phyloP scores from a whole-genome alignment of 192 early-diverging fungal genomes.

The Linnemannia elongata region DNA sequence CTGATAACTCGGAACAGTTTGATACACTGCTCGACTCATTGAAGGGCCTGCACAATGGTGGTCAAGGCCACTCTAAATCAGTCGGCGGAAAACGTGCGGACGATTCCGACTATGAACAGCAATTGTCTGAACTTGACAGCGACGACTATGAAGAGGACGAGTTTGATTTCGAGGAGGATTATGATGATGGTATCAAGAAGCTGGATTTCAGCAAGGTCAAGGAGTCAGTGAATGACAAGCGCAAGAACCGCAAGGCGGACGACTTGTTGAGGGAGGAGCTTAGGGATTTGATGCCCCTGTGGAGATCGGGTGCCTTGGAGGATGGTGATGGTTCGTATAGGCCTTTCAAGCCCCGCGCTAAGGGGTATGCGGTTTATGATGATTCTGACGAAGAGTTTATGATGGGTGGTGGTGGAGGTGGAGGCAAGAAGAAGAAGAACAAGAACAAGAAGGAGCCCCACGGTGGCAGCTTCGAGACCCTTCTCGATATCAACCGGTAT shows the following conservation, averaged over 20 bases:
- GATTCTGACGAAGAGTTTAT: constrained; percentile 44
- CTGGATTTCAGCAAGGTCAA: constrained; percentile 37
- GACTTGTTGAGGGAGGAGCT: constrained; percentile 44
- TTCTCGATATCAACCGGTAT: constrained; percentile 47
- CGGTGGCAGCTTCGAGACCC: constrained; percentile 34
- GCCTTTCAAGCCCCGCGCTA: constrained; percentile 42
- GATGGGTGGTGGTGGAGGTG: constrained; percentile 6
- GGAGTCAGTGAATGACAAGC: constrained; percentile 27
- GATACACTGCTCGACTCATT: constrained; percentile 39
- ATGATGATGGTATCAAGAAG: constrained; percentile 40
- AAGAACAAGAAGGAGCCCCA: constrained; percentile 49
- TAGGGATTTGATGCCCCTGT: constrained; percentile 39
- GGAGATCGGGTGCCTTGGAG: constrained; percentile 36
- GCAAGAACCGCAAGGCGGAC: constrained; percentile 39
- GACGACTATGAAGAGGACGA: constrained; percentile 35
- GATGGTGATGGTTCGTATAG: constrained; percentile 43
- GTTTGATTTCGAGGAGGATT: constrained; percentile 52
- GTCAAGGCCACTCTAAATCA: constrained; percentile 31
- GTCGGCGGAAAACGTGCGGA: constrained; percentile 12
- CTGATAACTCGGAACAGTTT: constrained; percentile 15
- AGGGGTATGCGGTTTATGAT: constrained; percentile 47
- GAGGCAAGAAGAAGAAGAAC: constrained; percentile 36
- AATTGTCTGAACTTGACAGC: constrained; percentile 14
- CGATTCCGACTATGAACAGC: constrained; percentile 41
- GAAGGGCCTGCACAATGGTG: constrained; percentile 29